Percentiles rank a stretch among this genome's conserved stretches.
These are phyloP conservation scores for Trichomonascus vanleenenianus DNA, from an alignment of 805 yeast genomes.

Conservation along the genomic window DNA sequence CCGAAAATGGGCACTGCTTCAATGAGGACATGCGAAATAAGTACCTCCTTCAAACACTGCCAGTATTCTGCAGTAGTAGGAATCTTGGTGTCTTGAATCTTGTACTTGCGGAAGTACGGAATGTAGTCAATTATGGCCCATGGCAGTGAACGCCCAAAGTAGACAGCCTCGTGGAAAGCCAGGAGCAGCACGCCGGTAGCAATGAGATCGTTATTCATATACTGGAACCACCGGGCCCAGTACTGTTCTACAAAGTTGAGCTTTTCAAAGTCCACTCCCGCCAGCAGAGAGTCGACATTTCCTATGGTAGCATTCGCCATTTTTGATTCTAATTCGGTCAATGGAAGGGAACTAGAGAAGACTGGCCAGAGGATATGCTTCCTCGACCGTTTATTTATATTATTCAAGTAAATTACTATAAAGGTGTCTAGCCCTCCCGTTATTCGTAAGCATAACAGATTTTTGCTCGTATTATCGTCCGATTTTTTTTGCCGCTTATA, in stretches of 20 bases:
- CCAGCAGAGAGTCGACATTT: not conserved
- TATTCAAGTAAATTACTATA: not conserved
- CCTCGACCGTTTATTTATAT: not conserved
- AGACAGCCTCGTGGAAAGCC: constrained; percentile 74
- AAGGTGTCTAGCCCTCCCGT: not conserved
- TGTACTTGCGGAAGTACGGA: constrained; percentile 77
- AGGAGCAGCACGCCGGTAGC: constrained; percentile 89
- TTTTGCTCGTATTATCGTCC: not conserved
- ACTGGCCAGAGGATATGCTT: too few relatives aligned
- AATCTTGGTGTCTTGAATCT: constrained; percentile 79
- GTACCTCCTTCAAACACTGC: constrained; percentile 81
- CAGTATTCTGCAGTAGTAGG: constrained; percentile 81
- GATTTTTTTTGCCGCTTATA: not conserved
- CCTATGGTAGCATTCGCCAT: too few relatives aligned
- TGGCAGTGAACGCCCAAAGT: constrained; percentile 88
- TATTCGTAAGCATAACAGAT: constrained; percentile 6
- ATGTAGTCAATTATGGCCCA: constrained; percentile 83
- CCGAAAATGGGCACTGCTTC: constrained; percentile 97
- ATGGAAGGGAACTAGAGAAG: too few relatives aligned
- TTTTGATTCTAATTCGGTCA: too few relatives aligned
- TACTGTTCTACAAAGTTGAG: constrained; percentile 40
- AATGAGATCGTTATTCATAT: constrained; percentile 74
- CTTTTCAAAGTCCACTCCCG: constrained; percentile 20
- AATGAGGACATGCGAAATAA: constrained; percentile 79
- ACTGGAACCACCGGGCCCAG: constrained; percentile 90